Conservation (phyloP, 208 protist genomes). For the Trypanosoma lewisi region DNA sequence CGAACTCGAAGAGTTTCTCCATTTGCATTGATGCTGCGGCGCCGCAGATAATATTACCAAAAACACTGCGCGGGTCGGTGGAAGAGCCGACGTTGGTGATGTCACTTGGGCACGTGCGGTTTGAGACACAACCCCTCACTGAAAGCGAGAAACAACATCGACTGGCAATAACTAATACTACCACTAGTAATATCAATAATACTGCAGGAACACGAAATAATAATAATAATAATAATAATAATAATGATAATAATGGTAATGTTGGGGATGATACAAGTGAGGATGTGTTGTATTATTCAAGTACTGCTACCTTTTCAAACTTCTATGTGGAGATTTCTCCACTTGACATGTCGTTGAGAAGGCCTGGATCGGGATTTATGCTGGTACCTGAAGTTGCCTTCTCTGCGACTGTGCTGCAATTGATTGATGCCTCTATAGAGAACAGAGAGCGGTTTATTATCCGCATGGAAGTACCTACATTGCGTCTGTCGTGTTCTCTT, state of each 20-base stretch:
- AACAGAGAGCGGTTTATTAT: constrained; percentile 62
- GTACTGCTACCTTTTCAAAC: constrained; percentile 61
- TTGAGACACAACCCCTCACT: constrained; percentile 59
- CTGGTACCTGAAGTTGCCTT: constrained; percentile 71
- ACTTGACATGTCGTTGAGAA: constrained; percentile 49
- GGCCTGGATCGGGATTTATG: constrained; percentile 64
- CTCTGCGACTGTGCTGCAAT: constrained; percentile 66
- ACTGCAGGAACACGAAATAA: not conserved
- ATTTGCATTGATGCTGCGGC: constrained; percentile 72
- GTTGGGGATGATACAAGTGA: constrained; percentile 33
- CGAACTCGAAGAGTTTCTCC: constrained; percentile 56
- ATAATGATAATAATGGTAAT: not conserved
- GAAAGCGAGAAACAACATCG: constrained; percentile 60
- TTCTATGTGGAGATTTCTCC: constrained; percentile 81
- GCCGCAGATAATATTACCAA: constrained; percentile 72
- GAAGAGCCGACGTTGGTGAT: constrained; percentile 60
- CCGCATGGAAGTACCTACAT: constrained; percentile 65
- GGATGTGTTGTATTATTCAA: constrained; percentile 70
- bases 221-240: not conserved
- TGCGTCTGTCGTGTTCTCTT: constrained; percentile 59
- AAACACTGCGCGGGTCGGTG: constrained; percentile 32
- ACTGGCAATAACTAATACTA: constrained; percentile 7
- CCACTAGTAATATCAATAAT: too few relatives aligned
- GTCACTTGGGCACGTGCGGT: constrained; percentile 67
- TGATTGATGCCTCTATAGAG: constrained; percentile 45